phyloP scores from a whole-genome alignment of 192 early-diverging fungal species.

The Coemansia sp. region DNA sequence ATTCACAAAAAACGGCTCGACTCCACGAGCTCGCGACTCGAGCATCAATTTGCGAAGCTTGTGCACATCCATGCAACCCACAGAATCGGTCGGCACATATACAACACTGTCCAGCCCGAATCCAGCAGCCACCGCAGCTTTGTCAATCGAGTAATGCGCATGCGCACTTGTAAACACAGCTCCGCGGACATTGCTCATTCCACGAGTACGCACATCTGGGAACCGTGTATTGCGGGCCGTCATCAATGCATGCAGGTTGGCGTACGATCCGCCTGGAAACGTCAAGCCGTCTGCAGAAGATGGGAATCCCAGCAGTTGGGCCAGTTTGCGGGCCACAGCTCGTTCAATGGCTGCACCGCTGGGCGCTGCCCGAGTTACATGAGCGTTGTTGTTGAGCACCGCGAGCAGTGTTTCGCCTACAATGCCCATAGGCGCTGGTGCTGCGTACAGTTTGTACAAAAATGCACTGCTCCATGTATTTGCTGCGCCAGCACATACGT shows the following conservation, averaged over 20 bases:
- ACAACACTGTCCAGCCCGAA: constrained; percentile 70
- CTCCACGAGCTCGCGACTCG: constrained; percentile 40
- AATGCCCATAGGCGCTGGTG: constrained; percentile 73
- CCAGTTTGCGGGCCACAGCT: constrained; percentile 52
- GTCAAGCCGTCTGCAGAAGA: constrained; percentile 61
- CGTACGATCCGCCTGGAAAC: constrained; percentile 73
- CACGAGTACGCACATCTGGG: constrained; percentile 60
- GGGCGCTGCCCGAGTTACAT: constrained; percentile 76
- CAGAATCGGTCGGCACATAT: constrained; percentile 60
- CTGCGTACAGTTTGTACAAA: constrained; percentile 81
- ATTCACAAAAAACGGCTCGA: constrained; percentile 77
- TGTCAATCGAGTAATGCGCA: constrained; percentile 76
- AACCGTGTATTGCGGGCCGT: constrained; percentile 68
- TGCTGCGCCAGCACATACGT: constrained; percentile 18
- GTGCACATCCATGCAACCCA: constrained; percentile 61
- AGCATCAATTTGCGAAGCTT: constrained; percentile 58
- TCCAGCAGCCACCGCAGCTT: constrained; percentile 68
- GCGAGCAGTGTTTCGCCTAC: constrained; percentile 67
- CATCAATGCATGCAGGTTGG: constrained; percentile 75
- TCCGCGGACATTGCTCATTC: constrained; percentile 40
- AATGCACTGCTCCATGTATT: constrained; percentile 70
- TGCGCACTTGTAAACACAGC: constrained; percentile 71
- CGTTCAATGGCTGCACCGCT: constrained; percentile 71
- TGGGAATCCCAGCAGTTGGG: constrained; percentile 28
- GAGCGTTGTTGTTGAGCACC: constrained; percentile 74